Evolutionary conservation across 2,329 filamentous ascomycete species (phyloP).

Genomic region (Botryotinia convoluta): DNA sequence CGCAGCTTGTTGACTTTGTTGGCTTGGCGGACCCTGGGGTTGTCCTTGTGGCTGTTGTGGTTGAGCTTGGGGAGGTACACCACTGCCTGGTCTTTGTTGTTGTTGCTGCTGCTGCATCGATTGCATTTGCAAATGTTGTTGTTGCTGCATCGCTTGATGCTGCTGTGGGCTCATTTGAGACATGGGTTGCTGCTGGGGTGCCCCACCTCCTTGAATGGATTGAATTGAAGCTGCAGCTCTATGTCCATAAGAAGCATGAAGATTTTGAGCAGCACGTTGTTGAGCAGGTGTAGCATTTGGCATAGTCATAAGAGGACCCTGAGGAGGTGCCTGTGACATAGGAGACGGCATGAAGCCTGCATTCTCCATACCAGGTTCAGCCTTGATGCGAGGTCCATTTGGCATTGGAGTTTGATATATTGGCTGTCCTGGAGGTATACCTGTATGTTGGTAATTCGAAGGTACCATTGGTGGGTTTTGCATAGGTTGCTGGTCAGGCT

Average conservation of each 20-base stretch:
- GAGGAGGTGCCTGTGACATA: constrained; percentile 24
- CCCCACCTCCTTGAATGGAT: constrained; percentile 48
- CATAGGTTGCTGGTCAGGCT: constrained; percentile 59
- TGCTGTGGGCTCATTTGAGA: constrained; percentile 27
- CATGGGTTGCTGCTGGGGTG: constrained; percentile 33
- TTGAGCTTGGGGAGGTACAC: not conserved
- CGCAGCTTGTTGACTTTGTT: constrained; percentile 11
- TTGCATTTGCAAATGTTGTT: constrained; percentile 7
- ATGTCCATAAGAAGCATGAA: constrained; percentile 59
- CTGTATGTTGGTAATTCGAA: constrained; percentile 37
- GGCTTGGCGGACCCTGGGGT: constrained; percentile 2
- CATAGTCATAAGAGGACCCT: constrained; percentile 34
- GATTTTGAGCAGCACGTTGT: constrained; percentile 54
- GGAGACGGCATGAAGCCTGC: constrained; percentile 12
- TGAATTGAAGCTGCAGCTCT: constrained; percentile 66
- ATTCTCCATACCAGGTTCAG: constrained; percentile 44
- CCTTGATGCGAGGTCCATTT: constrained; percentile 40
- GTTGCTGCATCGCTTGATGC: constrained; percentile 38
- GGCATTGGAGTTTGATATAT: constrained; percentile 24
- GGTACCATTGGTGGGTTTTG: constrained; percentile 37
- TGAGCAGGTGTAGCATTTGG: constrained; percentile 45
- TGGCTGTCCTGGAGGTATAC: constrained; percentile 28
- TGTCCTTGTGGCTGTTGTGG: constrained; percentile 8
- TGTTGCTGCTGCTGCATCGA: not conserved
- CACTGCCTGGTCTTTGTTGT: not conserved